Percentiles rank a stretch among this genome's conserved stretches.
phyloP scores from a whole-genome alignment of 345 rosid species.

The Cochlearia excelsa region DNA sequence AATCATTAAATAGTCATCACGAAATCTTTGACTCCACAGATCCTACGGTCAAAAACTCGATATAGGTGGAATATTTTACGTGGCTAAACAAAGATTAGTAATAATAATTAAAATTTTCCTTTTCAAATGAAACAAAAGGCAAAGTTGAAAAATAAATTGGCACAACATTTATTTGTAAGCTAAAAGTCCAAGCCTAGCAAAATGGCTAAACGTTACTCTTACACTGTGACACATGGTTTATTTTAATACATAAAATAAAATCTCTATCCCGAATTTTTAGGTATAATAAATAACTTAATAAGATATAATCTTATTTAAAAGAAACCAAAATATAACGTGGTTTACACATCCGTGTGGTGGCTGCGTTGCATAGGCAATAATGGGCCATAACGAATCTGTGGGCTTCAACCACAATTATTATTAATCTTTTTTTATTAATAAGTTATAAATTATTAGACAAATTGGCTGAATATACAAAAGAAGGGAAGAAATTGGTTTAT shows the following conservation, averaged over 20 bases:
- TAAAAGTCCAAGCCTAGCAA: conserved; percentile 22
- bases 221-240: background rate
- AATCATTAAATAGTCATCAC: conserved; percentile 15
- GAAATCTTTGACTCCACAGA: conserved; percentile 20
- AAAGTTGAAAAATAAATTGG: conserved; percentile 18
- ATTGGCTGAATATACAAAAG: too few relatives aligned
- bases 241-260: too few relatives aligned
- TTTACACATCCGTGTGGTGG: conserved; percentile 31
- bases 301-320: too few relatives aligned
- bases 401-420: conserved; percentile 22
- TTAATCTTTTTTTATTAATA: background rate
- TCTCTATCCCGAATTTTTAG: too few relatives aligned
- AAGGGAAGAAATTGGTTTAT: too few relatives aligned
- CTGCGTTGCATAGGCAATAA: conserved; percentile 28
- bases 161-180: conserved; percentile 21
- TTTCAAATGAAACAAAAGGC: conserved; percentile 14
- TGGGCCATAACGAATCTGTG: conserved; percentile 34
- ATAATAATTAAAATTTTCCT: background rate
- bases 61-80: conserved; percentile 18
- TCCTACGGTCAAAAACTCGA: conserved; percentile 24
- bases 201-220: conserved; percentile 10
- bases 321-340: too few relatives aligned
- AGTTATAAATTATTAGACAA: too few relatives aligned
- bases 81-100: conserved; percentile 22
- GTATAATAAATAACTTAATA: too few relatives aligned